phyloP scores from a whole-genome alignment of 2,329 filamentous ascomycete species.

The Calycina herbarum region DNA sequence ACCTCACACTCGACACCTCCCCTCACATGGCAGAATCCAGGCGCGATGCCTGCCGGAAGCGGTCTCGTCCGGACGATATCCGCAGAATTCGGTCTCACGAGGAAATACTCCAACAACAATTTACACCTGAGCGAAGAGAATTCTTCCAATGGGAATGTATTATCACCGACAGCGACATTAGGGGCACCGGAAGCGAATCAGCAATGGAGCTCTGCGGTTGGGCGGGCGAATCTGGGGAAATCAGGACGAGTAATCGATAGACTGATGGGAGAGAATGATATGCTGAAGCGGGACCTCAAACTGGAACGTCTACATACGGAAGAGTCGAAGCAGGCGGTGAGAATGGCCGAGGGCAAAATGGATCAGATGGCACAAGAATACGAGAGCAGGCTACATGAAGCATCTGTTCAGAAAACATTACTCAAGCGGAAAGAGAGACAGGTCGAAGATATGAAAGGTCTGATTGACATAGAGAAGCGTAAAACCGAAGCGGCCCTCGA shows the following conservation, averaged over 20 bases:
- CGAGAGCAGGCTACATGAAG: slow-evolving; percentile 67
- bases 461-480: slow-evolving; percentile 64
- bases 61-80: slow-evolving; percentile 33
- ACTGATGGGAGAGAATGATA: slow-evolving; percentile 78
- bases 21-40: slow-evolving; percentile 29
- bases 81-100: slow-evolving; percentile 35
- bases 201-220: slow-evolving; percentile 65
- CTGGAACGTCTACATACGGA: slow-evolving; percentile 66
- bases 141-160: slow-evolving; percentile 7
- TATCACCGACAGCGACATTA: slow-evolving; percentile 1
- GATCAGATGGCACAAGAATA: slow-evolving; percentile 67
- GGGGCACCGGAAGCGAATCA: slow-evolving; percentile 1
- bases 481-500: slow-evolving; percentile 59
- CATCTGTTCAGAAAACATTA: slow-evolving; percentile 69
- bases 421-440: slow-evolving; percentile 73
- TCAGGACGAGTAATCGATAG: slow-evolving; percentile 78
- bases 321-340: slow-evolving; percentile 68
- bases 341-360: slow-evolving; percentile 70
- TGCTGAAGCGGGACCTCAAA: slow-evolving; percentile 70
- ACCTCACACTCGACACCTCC: slow-evolving; percentile 25
- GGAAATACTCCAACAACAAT: slow-evolving; percentile 24
- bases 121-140: slow-evolving; percentile 25
- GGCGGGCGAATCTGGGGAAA: slow-evolving; percentile 70
- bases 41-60: slow-evolving; percentile 18
- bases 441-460: slow-evolving; percentile 65